Evolutionary conservation across 495 filamentous ascomycete genomes (phyloP), one percentile per base, ranked within the genome.

Genomic region (Beverwykella pulmonaria): DNA sequence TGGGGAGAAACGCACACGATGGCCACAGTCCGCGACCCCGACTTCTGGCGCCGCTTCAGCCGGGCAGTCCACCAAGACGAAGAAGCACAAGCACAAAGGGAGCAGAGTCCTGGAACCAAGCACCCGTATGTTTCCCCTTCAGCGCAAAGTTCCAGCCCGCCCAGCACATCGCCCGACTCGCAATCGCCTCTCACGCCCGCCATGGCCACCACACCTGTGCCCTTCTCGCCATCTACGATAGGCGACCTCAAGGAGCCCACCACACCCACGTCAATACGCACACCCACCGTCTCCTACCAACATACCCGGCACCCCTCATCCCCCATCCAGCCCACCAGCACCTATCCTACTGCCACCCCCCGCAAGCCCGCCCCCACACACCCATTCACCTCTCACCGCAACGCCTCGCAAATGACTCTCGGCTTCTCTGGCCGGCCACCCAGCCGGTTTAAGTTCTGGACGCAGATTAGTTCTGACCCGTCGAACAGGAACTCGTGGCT

Each of bases 1-100:
- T 14, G 6, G 8, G 39, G 6, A 9, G 2, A 2, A 12, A 27
- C 19, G 36, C 30, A 32, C 0, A 52, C 54, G 23, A 74, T 76
- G 72, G 77, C 80, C 5, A 75, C 81, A 14, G 80, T 85, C 54
- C 79, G 81, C 27, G 86, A 89, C 67, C 86, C 86, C 17, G 77
- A 73, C 44, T 89, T 89, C 74, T 88, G 86, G 86, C 79, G 79
- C 20, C 80, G 85, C 58, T 88, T 88, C 79, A 83, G 81, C 49
- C 71, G 76, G n/a, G 86, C 86, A 46, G 81, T 87, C 6, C 84
- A 87, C 61, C 73, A 63, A 0, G 76, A 76, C 69, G 76, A 77
- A 49, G 74, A 73, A 55, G 62, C 75, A 9, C 25, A 50, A 44
- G 19, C 25, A 27, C 48, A 72, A 70, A 39, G 1, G 58, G 70